Percentiles rank a stretch among this genome's conserved stretches.
These are phyloP conservation scores for Torrubiella hemipterigena DNA, from an alignment of 2,329 filamentous ascomycete species.

Conservation along the genomic window DNA sequence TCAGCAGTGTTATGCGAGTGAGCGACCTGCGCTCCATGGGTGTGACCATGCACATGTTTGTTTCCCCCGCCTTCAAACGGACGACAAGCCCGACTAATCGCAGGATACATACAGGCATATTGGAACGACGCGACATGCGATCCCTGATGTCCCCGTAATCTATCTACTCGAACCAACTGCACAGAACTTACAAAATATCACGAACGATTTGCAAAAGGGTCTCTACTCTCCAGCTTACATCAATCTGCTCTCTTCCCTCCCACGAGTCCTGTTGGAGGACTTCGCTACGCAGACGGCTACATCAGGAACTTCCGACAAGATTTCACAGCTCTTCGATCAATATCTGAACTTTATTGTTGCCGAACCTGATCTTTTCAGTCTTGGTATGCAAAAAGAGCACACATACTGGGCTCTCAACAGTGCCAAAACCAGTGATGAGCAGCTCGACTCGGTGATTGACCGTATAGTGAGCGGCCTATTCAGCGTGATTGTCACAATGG, in stretches of 20 bases:
- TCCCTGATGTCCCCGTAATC: constrained; percentile 90
- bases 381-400: constrained; percentile 82
- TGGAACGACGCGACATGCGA: constrained; percentile 68
- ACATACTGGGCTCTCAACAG: constrained; percentile 97
- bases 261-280: constrained; percentile 81
- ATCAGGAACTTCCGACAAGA: constrained; percentile 74
- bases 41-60: constrained; percentile 89
- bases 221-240: constrained; percentile 91
- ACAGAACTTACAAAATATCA: constrained; percentile 71
- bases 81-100: constrained; percentile 1
- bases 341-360: constrained; percentile 96
- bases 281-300: constrained; percentile 82
- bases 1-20: constrained; percentile 89
- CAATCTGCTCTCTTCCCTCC: constrained; percentile 92
- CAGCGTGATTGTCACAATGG: constrained; percentile 97
- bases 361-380: constrained; percentile 87
- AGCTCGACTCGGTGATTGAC: constrained; percentile 78
- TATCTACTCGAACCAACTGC: constrained; percentile 88
- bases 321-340: constrained; percentile 89
- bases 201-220: constrained; percentile 71
- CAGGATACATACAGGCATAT: constrained; percentile 51
- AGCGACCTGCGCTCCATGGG: constrained; percentile 88
- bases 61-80: constrained; percentile 2
- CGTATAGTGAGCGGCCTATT: constrained; percentile 93
- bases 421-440: constrained; percentile 77